phyloP scores from a whole-genome alignment of 306 rosid genomes.

The Benincasa hispida region DNA sequence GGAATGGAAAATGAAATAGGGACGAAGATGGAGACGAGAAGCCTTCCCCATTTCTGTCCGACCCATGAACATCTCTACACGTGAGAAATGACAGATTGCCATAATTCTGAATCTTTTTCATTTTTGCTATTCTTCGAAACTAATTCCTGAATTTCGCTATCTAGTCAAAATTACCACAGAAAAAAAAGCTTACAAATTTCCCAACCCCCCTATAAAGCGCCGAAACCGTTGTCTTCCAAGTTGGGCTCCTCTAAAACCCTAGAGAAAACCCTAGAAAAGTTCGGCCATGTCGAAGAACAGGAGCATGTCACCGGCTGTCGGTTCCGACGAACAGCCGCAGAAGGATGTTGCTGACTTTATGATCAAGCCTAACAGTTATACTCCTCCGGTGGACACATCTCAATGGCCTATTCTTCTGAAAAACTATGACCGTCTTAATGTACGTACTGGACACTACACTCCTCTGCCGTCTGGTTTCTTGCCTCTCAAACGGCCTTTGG shows the following conservation, averaged over 20 bases:
- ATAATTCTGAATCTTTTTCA: no score
- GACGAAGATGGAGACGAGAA: no score
- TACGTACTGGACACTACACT: constrained; percentile 76
- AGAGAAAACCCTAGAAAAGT: neutral
- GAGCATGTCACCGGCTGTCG: neutral
- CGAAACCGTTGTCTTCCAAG: no score
- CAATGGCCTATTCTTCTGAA: constrained; percentile 82
- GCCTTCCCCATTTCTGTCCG: no score
- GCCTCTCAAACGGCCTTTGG: constrained; percentile 67
- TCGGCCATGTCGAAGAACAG: constrained; percentile 25
- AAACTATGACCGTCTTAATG: constrained; percentile 82
- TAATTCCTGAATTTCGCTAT: no score
- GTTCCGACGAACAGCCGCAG: constrained; percentile 8
- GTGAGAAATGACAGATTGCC: no score
- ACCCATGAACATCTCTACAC: no score
- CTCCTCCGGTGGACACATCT: constrained; percentile 58
- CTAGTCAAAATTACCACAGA: no score
- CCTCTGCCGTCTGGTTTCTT: constrained; percentile 65
- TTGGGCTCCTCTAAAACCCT: constrained; percentile 12
- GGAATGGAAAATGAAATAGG: no score
- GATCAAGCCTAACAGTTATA: constrained; percentile 59
- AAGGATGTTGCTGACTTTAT: constrained; percentile 26
- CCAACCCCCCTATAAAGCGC: no score
- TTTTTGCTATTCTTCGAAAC: no score
- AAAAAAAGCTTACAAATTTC: no score